A percentile compares a stretch with the other conserved stretches of the same genome.
phyloP scores from a whole-genome alignment of 2,329 filamentous ascomycete species.

The Nothophoma quercina region DNA sequence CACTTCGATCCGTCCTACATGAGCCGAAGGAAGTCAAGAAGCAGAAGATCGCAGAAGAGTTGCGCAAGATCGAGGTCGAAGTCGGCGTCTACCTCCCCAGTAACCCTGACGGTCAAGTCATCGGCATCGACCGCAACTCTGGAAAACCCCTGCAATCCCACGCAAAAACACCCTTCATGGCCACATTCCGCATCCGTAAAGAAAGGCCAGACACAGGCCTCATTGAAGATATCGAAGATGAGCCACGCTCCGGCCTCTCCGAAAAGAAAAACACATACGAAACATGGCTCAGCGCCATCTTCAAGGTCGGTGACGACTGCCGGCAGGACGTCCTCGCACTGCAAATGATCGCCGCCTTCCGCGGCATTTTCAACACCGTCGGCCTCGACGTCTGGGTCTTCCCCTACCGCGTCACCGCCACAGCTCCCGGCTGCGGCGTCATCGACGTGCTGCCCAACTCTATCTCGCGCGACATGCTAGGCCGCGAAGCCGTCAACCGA shows the following conservation, averaged over 20 bases:
- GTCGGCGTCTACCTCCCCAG: conserved; percentile 96
- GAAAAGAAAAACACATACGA: conserved; percentile 71
- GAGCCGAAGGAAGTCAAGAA: conserved; percentile 95
- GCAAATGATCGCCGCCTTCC: conserved; percentile 97
- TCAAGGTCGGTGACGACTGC: conserved; percentile 99
- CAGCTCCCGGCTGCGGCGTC: conserved; percentile 94
- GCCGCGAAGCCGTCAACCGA: conserved; percentile 95
- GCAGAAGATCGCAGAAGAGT: conserved; percentile 97
- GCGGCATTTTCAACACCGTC: conserved; percentile 93
- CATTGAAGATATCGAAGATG: conserved; percentile 41
- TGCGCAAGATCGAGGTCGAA: conserved; percentile 96
- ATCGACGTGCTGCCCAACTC: conserved; percentile 98
- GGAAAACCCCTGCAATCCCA: conserved; percentile 97
- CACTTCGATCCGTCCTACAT: conserved; percentile 92
- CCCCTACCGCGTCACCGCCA: conserved; percentile 96
- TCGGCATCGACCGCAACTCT: conserved; percentile 97
- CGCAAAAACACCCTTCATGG: conserved; percentile 98
- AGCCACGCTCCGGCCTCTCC: conserved; percentile 40
- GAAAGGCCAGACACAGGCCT: conserved; percentile 58
- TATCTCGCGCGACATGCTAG: conserved; percentile 98
- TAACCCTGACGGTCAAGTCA: conserved; percentile 95
- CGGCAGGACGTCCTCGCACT: conserved; percentile 95
- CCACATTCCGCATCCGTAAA: conserved; percentile 96
- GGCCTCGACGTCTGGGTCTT: conserved; percentile 97
- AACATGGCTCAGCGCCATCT: conserved; percentile 99